Base-by-base conservation (phyloP, 352 stramenopile genomes). In the Phytopythium aichiense region DNA sequence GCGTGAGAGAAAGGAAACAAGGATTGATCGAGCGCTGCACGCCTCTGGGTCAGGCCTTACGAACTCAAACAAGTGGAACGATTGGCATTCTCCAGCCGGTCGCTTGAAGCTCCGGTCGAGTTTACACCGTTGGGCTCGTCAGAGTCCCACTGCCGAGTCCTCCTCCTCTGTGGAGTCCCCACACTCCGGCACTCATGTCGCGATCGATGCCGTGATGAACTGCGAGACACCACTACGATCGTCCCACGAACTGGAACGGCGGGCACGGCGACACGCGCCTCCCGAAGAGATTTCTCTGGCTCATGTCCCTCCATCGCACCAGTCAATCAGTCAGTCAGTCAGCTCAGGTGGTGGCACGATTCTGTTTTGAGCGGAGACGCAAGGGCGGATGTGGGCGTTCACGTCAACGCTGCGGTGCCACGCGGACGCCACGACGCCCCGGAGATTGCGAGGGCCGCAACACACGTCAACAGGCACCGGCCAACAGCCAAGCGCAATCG, bases 391-490 rank as follows among this genome's bases (percentile, higher is more conserved):
- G 40, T 7, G 40, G 40, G 40, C 25, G 46, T 53, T 53, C 46
- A 53, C 46, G 46, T 53, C 22, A 53, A 53, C 46, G n/a, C 7
- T 1, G 22, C 22, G 46, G 46, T 53, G 46, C 46, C 46, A 53
- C 46, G 46, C 25, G 46, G 22, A 33, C 25, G 46, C 20, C 46
- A 53, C 46, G 22, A 8, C 16, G 40, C 40, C 40, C 2, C 0
- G 16, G 40, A 6, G 46, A 53, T 33, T 53, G 46, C 46, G 46
- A 33, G 16, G 15, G 9, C 46, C 8, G 8, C 15, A 6, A 15
- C 40, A 22, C 40, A n/a, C 40, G 40, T 46, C 40, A 46, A 46
- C 40, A 46, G 16, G 7, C 23, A 23, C 15, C 20, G 40, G 0
- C 16, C 15, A 5, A n/a, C 12, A 4, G 38, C 1, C 38, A 20